Percentiles rank a stretch among this genome's conserved stretches.
Evolutionary conservation across 495 filamentous ascomycete species (phyloP).

Genomic region (Aspergillus wentii): DNA sequence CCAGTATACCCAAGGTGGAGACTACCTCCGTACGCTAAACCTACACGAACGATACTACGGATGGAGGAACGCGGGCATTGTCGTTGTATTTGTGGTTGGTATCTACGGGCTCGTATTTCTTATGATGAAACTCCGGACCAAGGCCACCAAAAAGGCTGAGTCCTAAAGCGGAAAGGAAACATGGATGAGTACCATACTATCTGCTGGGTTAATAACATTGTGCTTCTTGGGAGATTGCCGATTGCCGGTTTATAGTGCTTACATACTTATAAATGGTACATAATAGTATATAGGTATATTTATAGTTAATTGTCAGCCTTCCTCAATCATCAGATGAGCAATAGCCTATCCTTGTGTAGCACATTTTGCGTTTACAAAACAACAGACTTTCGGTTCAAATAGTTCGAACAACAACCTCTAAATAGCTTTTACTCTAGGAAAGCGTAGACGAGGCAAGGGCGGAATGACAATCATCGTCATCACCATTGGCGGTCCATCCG

Average conservation of each 20-base stretch:
- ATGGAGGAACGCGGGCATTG: constrained; percentile 34
- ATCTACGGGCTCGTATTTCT: constrained; percentile 37
- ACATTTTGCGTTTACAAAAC: no score
- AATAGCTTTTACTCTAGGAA: no score
- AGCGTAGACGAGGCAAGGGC: no score
- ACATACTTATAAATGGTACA: neutral
- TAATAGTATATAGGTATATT: neutral
- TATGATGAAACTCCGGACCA: constrained; percentile 42
- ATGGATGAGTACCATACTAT: neutral
- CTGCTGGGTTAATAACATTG: neutral
- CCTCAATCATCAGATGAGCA: no score
- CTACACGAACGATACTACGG: constrained; percentile 30
- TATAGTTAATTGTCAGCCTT: neutral
- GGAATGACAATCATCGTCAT: no score
- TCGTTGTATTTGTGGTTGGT: constrained; percentile 35
- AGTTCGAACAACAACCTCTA: no score
- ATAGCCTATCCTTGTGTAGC: no score
- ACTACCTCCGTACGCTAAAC: constrained; percentile 32
- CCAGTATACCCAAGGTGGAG: constrained; percentile 26
- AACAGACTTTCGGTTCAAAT: no score
- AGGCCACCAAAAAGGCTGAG: neutral
- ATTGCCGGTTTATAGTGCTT: neutral
- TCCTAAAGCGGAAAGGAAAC: neutral
- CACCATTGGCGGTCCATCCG: no score
- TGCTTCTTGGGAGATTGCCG: neutral